phyloP scores from a whole-genome alignment of 495 filamentous ascomycete genomes.

The Podospora fimiseda region DNA sequence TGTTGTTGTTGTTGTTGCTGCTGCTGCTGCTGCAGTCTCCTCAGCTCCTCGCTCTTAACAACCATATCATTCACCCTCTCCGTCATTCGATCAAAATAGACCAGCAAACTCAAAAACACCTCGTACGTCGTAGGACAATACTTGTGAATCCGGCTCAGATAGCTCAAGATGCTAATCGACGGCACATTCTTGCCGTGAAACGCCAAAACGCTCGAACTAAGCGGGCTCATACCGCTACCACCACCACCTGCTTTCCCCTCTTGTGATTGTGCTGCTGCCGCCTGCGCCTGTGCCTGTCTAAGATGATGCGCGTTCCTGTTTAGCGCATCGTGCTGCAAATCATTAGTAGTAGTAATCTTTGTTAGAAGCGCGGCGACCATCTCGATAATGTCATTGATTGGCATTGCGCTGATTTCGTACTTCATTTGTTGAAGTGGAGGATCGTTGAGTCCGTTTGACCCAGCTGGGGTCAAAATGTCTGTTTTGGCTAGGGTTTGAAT shows the following conservation, averaged over 20 bases:
- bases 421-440: slow-evolving; percentile 48
- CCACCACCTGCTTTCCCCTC: slow-evolving; percentile 56
- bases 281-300: slow-evolving; percentile 38
- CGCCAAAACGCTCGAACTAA: slow-evolving; percentile 89
- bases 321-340: slow-evolving; percentile 74
- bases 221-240: slow-evolving; percentile 59
- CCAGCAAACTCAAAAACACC: slow-evolving; percentile 88
- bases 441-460: slow-evolving; percentile 43
- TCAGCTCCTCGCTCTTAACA: slow-evolving; percentile 36
- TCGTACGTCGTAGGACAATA: slow-evolving; percentile 99
- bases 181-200: slow-evolving; percentile 99
- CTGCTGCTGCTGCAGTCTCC: slow-evolving; percentile 22
- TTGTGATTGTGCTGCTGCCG: not conserved
- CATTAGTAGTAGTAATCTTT: slow-evolving; percentile 97
- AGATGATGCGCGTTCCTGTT: slow-evolving; percentile 44
- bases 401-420: slow-evolving; percentile 98
- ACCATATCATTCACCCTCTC: slow-evolving; percentile 75
- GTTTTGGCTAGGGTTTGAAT: slow-evolving; percentile 83
- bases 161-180: slow-evolving; percentile 93
- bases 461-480: slow-evolving; percentile 48
- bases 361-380: slow-evolving; percentile 99
- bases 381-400: slow-evolving; percentile 95
- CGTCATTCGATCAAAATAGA: slow-evolving; percentile 99
- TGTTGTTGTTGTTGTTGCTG: slow-evolving; percentile 12
- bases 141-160: slow-evolving; percentile 93